Evolutionary conservation across 2,329 filamentous ascomycete species (phyloP).

Genomic region (Penicillium sp.): DNA sequence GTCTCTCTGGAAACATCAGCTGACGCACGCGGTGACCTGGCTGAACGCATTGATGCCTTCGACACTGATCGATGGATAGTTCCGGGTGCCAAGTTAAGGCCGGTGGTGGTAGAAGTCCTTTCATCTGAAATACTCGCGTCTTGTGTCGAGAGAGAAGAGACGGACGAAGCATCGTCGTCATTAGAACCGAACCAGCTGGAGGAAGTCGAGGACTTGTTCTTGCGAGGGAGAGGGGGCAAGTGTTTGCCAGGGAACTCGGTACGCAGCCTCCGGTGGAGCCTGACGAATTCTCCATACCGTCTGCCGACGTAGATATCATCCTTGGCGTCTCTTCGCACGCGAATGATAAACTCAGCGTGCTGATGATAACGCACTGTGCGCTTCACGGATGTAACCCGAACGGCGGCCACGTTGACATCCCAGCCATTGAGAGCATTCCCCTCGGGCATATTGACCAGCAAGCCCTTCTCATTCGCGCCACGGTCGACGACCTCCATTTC

Average conservation of each 20-base stretch:
- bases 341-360: conserved; percentile 88
- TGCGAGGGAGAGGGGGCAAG: conserved; percentile 79
- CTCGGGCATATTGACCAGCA: conserved; percentile 83
- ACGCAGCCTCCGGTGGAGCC: conserved; percentile 73
- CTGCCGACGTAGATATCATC: conserved; percentile 76
- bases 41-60: conserved; percentile 29
- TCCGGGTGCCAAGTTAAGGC: conserved; percentile 33
- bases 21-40: conserved; percentile 34
- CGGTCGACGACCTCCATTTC: conserved; percentile 96
- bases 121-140: conserved; percentile 48
- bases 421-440: conserved; percentile 92
- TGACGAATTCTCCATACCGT: conserved; percentile 83
- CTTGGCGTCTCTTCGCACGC: conserved; percentile 75
- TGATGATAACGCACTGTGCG: conserved; percentile 85
- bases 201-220: conserved; percentile 79
- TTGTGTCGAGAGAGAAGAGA: conserved; percentile 76
- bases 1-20: conserved; percentile 49
- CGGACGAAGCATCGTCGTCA: conserved; percentile 72
- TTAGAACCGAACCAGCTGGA: conserved; percentile 57
- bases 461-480: conserved; percentile 84
- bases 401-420: conserved; percentile 93
- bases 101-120: conserved; percentile 28
- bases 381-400: conserved; percentile 76
- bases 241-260: conserved; percentile 88
- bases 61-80: conserved; percentile 29